These are phyloP conservation scores for Fraxinus americana DNA, from an alignment of 257 asterid species.

Conservation along the genomic window DNA sequence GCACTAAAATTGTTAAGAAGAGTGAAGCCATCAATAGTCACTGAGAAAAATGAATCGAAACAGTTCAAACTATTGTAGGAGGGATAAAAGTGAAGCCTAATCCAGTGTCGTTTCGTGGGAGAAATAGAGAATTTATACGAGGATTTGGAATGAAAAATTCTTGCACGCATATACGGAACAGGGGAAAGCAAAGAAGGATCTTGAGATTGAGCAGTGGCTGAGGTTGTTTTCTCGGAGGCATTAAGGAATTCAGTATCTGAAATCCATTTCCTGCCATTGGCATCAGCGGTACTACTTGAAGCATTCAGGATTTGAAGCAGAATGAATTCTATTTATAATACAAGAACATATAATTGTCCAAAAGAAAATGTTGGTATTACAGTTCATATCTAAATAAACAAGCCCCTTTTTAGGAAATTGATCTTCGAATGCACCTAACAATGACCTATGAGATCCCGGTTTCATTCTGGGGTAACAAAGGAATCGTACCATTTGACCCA, in stretches of 20 bases:
- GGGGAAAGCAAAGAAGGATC: conserved; percentile 43
- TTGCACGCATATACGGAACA: conserved; percentile 48
- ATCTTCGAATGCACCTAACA: neutral
- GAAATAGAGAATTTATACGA: conserved; percentile 30
- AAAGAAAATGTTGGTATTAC: conserved; percentile 24
- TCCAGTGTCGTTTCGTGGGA: conserved; percentile 36
- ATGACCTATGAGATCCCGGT: neutral
- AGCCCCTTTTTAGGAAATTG: neutral
- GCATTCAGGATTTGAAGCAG: conserved; percentile 22
- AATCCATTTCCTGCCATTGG: conserved; percentile 39
- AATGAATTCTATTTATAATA: conserved; percentile 8
- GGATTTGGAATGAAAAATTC: conserved; percentile 36
- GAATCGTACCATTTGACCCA: neutral
- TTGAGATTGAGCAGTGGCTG: conserved; percentile 36
- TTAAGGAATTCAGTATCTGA: conserved; percentile 36
- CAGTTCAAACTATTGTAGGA: conserved; percentile 29
- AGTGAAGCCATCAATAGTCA: conserved; percentile 25
- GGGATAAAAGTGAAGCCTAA: conserved; percentile 53
- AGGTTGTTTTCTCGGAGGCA: conserved; percentile 26
- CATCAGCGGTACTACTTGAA: conserved; percentile 27
- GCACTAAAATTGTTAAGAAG: conserved; percentile 50
- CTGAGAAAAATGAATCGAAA: conserved; percentile 34
- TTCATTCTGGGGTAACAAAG: neutral
- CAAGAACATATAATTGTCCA: conserved; percentile 21
- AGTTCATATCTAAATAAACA: conserved; percentile 18